phyloP scores from a whole-genome alignment of 306 rosid species.

The Prunus mume region DNA sequence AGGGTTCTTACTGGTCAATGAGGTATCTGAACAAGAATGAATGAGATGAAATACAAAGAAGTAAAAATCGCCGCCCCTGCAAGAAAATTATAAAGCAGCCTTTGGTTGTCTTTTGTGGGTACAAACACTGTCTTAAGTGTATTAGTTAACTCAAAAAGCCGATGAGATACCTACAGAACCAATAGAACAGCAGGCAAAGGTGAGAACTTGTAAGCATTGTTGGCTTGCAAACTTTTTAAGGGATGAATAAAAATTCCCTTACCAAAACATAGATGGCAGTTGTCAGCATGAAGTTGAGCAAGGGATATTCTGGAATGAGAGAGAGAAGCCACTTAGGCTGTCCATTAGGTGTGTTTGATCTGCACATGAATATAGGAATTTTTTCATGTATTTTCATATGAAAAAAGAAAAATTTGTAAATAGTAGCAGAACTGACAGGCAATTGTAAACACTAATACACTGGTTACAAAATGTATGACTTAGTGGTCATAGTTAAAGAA shows the following conservation, averaged over 20 bases:
- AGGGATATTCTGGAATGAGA: slow-evolving; percentile 81
- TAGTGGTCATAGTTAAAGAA: neutral
- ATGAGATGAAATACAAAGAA: slow-evolving; percentile 58
- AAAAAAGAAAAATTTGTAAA: neutral
- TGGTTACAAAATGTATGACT: neutral
- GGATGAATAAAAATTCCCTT: slow-evolving; percentile 30
- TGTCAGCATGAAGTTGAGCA: slow-evolving; percentile 96
- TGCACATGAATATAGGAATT: slow-evolving; percentile 31
- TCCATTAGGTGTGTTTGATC: slow-evolving; percentile 88
- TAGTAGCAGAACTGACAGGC: neutral
- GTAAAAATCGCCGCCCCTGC: slow-evolving; percentile 57
- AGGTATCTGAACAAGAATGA: slow-evolving; percentile 66
- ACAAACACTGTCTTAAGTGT: slow-evolving; percentile 73
- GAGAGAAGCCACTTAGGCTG: slow-evolving; percentile 99
- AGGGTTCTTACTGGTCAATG: slow-evolving; percentile 52
- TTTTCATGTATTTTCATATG: neutral
- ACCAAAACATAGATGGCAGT: slow-evolving; percentile 83
- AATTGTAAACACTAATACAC: neutral
- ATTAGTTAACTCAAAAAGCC: slow-evolving; percentile 88
- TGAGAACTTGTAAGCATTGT: slow-evolving; percentile 9
- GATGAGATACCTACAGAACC: slow-evolving; percentile 72
- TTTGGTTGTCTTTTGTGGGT: slow-evolving; percentile 81
- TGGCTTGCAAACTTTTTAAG: slow-evolving; percentile 10
- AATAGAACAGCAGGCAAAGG: slow-evolving; percentile 27
- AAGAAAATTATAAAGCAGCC: slow-evolving; percentile 74